Evolutionary conservation across 345 rosid species (phyloP), one percentile per base, ranked within the genome.

Genomic region (Clausena lansium): DNA sequence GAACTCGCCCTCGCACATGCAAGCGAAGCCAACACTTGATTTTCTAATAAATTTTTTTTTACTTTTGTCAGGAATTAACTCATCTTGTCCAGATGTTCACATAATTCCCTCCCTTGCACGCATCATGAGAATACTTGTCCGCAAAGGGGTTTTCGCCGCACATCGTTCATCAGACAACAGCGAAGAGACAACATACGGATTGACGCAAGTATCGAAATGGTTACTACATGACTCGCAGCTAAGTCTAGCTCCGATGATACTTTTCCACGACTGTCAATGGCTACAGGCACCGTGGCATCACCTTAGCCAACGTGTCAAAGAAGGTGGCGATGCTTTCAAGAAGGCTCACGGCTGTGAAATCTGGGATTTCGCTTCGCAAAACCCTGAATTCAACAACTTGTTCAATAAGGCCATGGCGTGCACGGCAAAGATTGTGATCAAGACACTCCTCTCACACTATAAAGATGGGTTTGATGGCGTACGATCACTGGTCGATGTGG

Each of bases 61-160:
- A 4, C 15, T 15, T 32, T 10, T 2, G 24, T 25, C 75, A 71
- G 75, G 35, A 71, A 30, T 71, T 71, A 62, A 71, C 15, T 30
- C 73, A 0, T 15, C 36, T 27, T 47, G 13, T 33, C 65, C 52
- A 20, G 47, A 72, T 5, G 32, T 30, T 30, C 32, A 30, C 32
- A 30, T 30, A 30, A 45, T 61, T 11, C 10, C 68, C 27, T 41
- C 41, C 70, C 76, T 78, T 15, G 71, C 45, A 11, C 86, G 88
- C 9, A 63, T 82, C 76, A 79, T 86, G 88, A 73, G 89, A 67
- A 75, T 83, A 78, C 78, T 88, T n/a, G 81, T 78, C 36, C 82
- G 83, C 28, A 67, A 69, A 19, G 69, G 70, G 10, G 67, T 88
- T 10, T 86, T 88, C 82, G 30, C 76, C 20, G 77, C 79, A 55